A percentile compares a stretch with the other conserved stretches of the same genome.
Conservation (phyloP, 164 flowering plant genomes). For the Kalanchoe fedtschenkoi region DNA sequence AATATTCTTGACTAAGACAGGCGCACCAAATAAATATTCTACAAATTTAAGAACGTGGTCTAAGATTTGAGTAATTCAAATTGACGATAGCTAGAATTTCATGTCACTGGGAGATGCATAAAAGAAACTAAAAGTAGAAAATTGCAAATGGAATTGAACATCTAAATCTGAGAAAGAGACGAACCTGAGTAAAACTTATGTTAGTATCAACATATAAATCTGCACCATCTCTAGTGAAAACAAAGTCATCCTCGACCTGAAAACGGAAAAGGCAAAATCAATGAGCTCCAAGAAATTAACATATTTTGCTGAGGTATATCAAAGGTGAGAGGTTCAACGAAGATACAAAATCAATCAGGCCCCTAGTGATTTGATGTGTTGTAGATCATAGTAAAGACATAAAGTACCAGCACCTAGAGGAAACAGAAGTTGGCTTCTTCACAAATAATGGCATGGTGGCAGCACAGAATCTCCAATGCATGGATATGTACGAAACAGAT, state of each 20-base stretch:
- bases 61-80: too few species aligned
- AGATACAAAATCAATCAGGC: too few species aligned
- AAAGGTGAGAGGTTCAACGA: too few species aligned
- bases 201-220: conserved; percentile 67
- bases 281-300: neutral
- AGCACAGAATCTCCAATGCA: neutral
- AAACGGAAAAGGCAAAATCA: conserved; percentile 6
- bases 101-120: too few species aligned
- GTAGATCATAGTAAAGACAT: too few species aligned
- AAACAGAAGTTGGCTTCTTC: neutral
- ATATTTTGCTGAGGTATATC: neutral
- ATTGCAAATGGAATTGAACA: neutral
- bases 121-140: too few species aligned
- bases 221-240: conserved; percentile 68
- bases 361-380: too few species aligned
- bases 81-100: too few species aligned
- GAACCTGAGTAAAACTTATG: conserved; percentile 81
- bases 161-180: neutral
- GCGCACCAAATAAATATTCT: too few species aligned
- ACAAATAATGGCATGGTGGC: too few species aligned
- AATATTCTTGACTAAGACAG: too few species aligned
- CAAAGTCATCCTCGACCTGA: conserved; percentile 60
- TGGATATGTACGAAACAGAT: neutral
- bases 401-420: neutral
- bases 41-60: too few species aligned